phyloP scores from a whole-genome alignment of 2,329 filamentous ascomycete genomes.

The Trichophyton mentagrophytes region DNA sequence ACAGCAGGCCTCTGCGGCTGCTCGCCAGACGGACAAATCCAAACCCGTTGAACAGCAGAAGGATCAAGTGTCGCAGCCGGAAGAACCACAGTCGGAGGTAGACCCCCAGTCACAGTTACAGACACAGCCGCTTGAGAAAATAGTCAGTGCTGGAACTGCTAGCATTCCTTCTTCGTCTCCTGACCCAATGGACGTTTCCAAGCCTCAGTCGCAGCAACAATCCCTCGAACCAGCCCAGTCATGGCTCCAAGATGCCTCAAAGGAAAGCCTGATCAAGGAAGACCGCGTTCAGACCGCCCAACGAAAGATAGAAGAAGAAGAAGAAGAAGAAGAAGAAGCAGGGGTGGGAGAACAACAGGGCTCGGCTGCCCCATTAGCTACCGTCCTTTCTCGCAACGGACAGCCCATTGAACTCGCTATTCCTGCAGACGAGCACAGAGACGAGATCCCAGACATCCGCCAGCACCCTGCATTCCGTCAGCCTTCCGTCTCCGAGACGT shows the following conservation, averaged over 20 bases:
- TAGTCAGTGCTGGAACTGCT: background rate
- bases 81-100: background rate
- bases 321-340: too few species aligned
- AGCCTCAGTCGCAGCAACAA: background rate
- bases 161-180: background rate
- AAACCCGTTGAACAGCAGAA: background rate
- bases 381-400: background rate
- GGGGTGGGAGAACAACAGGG: too few species aligned
- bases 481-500: constrained; percentile 39
- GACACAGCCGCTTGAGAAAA: too few species aligned
- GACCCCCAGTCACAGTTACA: too few species aligned
- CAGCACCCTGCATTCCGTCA: constrained; percentile 36
- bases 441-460: constrained; percentile 29
- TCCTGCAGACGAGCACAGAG: constrained; percentile 28
- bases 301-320: background rate
- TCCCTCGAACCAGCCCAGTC: constrained; percentile 13
- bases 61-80: too few species aligned
- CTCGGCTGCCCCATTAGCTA: too few species aligned
- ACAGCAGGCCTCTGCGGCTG: background rate
- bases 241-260: constrained; percentile 25
- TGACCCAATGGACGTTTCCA: background rate
- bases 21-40: background rate
- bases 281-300: background rate
- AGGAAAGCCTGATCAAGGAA: constrained; percentile 18
- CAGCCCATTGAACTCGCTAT: constrained; percentile 12